Base-by-base conservation (phyloP, 257 asterid species). In the Solanum neorickii region DNA sequence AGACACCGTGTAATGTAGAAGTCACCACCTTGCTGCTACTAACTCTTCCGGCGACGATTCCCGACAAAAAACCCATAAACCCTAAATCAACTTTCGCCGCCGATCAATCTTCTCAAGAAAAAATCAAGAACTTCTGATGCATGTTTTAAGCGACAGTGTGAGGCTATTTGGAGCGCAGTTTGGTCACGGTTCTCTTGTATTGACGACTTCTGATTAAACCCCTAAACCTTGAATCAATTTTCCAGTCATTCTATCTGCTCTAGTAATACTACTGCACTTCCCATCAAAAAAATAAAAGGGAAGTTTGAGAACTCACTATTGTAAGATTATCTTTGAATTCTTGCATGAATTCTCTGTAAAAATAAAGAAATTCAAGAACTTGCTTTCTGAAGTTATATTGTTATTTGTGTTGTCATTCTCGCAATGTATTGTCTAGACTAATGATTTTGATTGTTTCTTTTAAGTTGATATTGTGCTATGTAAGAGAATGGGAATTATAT, bases 61-160 rank as follows among this genome's bases (percentile, higher is more conserved):
- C 49, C 77, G 66, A 29, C 37, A 9, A 12, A 70, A 72, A 90
- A 85, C 85, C 90, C 89, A 56, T 83, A 82, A 85, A 18, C 41
- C 69, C 82, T 59, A 14, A 14, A 82, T 33, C 37, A 33, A 33
- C 37, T 33, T 33, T 33, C 37, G 37, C 37, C 37, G 37, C 37
- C 37, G 37, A 37, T 87, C 68, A 56, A 56, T 56, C n/a, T 18
- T n/a, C 65, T n/a, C 65, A 7, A 56, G 65, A 60, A 60, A 21
- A 60, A 21, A 10, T 3, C 3, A 23, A 23, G 14, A 60, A 62
- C 31, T 62, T 62, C 3, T 16, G 20, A 52, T 52, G n/a, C 62
- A 52, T 0, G 2, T 52, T 52, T 2, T 52, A 56, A 18, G 65
- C 37, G 65, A 56, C 20, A 18, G 20, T 56, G 65, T 56, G 65